Base-by-base conservation (phyloP, 768 basidiomycete species). In the Agaricus sinodeliciosus region DNA sequence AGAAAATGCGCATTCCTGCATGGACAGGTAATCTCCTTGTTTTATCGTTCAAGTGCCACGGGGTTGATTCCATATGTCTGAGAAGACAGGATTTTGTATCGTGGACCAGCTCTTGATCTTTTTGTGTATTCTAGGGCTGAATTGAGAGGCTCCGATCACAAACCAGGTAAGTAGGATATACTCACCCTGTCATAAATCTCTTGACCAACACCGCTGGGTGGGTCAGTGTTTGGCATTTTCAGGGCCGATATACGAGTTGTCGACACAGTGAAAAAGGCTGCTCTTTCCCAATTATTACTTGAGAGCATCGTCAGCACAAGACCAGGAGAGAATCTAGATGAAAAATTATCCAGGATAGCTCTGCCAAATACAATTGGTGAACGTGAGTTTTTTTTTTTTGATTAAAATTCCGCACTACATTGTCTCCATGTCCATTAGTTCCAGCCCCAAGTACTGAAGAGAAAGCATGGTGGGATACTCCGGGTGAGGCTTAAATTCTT, bases 1-100 rank as follows among this genome's bases (percentile, higher is more conserved):
- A 98, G 69, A 99, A 98, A 72, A 82, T 85, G 79, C 81, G 96
- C 22, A 87, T 96, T 63, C 96, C 96, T 4, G 92, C 95, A 15
- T 98, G 94, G 94, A 98, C 95, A 60, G 93, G 93, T 93, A 51
- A 55, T 36, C 48, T 36, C 27, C 26, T 34, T 27, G 39, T 28
- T 36, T 26, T 13, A 34, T 51, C 26, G 22, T 22, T 13, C 34
- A 16, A 28, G 39, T 36, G 39, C 31, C 12, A 9, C 11, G 16
- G 9, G 1, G 4, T 9, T 16, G 28, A n/a, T n/a, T 9, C 31
- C 28, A 9, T 34, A 12, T 47, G 28, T 49, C 36, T 36, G 41
- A 41, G 36, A 62, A 93, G 96, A 99, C 72, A 90, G 96, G n/a
- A 82, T 99, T 7, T 65, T 99, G 54, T 94, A 86, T 71, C 81